Percentiles rank a stretch among this genome's conserved stretches.
phyloP scores from a whole-genome alignment of 805 yeast species.

The Helenozyma baotianmanensis region DNA sequence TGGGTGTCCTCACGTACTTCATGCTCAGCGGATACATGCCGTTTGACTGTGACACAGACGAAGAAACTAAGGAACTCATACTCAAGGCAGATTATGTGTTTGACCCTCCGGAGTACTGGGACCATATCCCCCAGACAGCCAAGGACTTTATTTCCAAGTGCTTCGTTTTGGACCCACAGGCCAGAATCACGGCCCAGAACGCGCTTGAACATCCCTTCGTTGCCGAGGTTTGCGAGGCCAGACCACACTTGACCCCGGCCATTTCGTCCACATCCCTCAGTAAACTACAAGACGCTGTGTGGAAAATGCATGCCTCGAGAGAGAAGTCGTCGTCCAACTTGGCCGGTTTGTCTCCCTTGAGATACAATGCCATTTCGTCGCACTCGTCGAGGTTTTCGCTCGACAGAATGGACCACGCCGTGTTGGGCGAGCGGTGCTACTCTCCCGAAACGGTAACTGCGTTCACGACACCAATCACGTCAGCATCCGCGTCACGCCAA shows the following conservation, averaged over 20 bases:
- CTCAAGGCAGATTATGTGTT: constrained; percentile 50
- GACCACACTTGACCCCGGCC: constrained; percentile 4
- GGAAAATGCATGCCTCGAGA: constrained; percentile 11
- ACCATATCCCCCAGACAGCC: constrained; percentile 46
- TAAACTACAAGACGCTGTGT: constrained; percentile 13
- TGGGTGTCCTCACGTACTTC: constrained; percentile 68
- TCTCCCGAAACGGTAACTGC: constrained; percentile 15
- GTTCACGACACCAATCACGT: constrained; percentile 14
- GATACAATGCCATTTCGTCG: background rate
- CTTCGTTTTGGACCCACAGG: constrained; percentile 40
- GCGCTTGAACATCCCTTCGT: constrained; percentile 44
- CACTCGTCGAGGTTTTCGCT: constrained; percentile 4
- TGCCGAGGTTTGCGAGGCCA: constrained; percentile 5
- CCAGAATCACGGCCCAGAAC: constrained; percentile 44
- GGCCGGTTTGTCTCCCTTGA: background rate
- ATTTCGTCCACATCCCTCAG: constrained; percentile 11
- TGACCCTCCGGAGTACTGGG: constrained; percentile 60
- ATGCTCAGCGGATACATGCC: constrained; percentile 74
- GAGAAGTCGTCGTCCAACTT: constrained; percentile 1
- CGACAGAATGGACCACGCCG: constrained; percentile 5
- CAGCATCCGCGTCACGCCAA: constrained; percentile 12
- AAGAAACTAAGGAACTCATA: constrained; percentile 66
- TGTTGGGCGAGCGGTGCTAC: constrained; percentile 14
- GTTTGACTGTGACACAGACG: constrained; percentile 67
- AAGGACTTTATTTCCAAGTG: constrained; percentile 56